A percentile compares a stretch with the other conserved stretches of the same genome.
These are phyloP conservation scores for Neodidymelliopsis sp. DNA, from an alignment of 2,329 filamentous ascomycete genomes.

Conservation along the genomic window DNA sequence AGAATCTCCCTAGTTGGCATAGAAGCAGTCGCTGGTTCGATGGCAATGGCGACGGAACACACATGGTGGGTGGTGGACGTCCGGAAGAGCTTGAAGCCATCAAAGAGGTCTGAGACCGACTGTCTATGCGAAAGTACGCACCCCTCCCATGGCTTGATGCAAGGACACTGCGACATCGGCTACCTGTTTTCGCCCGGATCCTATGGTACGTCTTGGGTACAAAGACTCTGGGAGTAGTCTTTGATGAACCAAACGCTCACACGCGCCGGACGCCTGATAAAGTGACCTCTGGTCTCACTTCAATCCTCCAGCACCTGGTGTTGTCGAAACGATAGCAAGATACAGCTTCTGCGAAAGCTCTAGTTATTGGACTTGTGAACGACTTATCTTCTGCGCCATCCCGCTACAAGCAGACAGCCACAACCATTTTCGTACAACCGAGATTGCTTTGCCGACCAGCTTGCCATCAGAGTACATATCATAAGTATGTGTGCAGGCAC, in stretches of 20 bases:
- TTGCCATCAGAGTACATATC: too few species aligned
- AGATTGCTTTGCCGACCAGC: background rate
- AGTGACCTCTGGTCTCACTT: background rate
- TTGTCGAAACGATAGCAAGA: background rate
- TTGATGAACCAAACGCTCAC: too few species aligned
- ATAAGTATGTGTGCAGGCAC: too few species aligned
- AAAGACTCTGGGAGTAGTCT: background rate
- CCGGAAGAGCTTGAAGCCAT: conserved; percentile 21
- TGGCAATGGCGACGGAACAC: conserved; percentile 35
- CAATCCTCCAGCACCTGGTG: background rate
- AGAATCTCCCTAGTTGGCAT: conserved; percentile 46
- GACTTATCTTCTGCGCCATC: background rate
- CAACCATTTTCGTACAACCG: background rate
- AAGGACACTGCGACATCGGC: too few species aligned
- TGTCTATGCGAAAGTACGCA: background rate
- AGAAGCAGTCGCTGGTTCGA: conserved; percentile 43
- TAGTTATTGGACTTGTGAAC: background rate
- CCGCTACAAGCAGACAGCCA: background rate
- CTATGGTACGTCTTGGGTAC: background rate
- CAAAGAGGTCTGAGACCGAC: conserved; percentile 7
- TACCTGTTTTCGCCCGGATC: background rate
- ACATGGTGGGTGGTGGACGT: conserved; percentile 40
- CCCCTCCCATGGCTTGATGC: too few species aligned
- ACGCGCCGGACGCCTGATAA: too few species aligned
- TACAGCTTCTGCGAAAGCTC: background rate